phyloP scores from a whole-genome alignment of 495 filamentous ascomycete genomes.

The Talaromyces proteolyticus region DNA sequence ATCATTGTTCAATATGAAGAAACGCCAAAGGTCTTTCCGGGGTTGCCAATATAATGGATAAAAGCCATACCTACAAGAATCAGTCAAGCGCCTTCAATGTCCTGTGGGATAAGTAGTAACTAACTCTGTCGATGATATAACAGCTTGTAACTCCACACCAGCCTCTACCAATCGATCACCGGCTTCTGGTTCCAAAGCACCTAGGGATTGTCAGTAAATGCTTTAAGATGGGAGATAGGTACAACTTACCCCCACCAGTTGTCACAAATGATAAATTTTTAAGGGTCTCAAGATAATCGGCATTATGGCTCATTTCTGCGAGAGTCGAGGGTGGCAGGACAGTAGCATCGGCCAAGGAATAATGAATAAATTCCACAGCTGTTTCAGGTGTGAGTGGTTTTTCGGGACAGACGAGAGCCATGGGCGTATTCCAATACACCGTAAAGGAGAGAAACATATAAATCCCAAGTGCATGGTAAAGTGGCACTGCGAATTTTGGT shows the following conservation, averaged over 20 bases:
- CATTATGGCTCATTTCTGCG: constrained; percentile 21
- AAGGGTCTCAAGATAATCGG: constrained; percentile 2
- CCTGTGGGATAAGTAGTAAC: background rate
- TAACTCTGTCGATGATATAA: background rate
- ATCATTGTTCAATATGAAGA: constrained; percentile 13
- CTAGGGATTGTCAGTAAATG: background rate
- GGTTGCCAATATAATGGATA: background rate
- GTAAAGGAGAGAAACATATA: constrained; percentile 4
- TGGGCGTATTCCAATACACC: constrained; percentile 2
- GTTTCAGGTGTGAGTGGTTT: constrained; percentile 1
- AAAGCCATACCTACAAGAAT: background rate
- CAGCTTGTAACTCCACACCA: background rate
- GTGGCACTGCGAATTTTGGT: background rate
- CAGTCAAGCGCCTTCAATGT: background rate
- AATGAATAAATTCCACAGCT: constrained; percentile 8
- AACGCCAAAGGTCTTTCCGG: background rate
- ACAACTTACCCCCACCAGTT: background rate
- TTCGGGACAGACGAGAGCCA: constrained; percentile 5
- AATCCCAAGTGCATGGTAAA: constrained; percentile 6
- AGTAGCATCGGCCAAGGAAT: constrained; percentile 10
- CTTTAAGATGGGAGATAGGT: background rate
- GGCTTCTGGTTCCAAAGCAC: background rate
- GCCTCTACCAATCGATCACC: background rate
- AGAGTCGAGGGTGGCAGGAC: constrained; percentile 19
- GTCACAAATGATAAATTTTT: background rate